Base-by-base conservation (phyloP, 192 early-diverging fungal genomes). In the Rhizophlyctis rosea region DNA sequence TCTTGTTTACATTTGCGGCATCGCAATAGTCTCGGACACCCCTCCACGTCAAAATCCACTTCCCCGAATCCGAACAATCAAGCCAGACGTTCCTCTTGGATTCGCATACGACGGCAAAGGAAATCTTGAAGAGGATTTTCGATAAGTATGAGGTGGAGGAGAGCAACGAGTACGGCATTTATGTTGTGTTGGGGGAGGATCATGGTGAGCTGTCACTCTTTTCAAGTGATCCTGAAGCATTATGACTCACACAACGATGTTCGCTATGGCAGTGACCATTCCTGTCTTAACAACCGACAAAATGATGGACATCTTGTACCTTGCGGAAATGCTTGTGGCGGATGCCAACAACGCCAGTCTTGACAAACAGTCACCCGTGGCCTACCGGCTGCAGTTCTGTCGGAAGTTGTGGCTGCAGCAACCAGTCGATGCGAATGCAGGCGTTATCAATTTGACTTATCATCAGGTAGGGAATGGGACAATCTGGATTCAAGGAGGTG, bases 111-210 rank as follows among this genome's bases (percentile, higher is more conserved):
- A 44, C 39, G 39, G 39, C 39, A 18, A 44, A 44, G 18, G 39
- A 44, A 13, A 44, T 44, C 7, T 18, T 44, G 39, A 44, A 44
- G 18, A 7, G 39, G 9, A 18, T 44, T 44, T 44, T 44, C 39
- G 39, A 44, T 18, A 44, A 44, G 39, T 18, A 13, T 18, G 39
- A 18, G 9, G 39, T 44, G 18, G 39, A 44, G 39, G 39, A 44
- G 39, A 44, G 39, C 39, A 44, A 44, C 39, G 39, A 44, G 18
- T 44, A 44, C 39, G 39, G 39, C 39, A 7, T 44, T 44, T 44
- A 44, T 44, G 39, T 44, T 7, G 39, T 44, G 9, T 18, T 44
- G 9, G 39, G 39, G 9, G 39, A 44, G 9, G 39, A 44, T 44
- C 39, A 44, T 44, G 39, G 39, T 44, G 18, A 44, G 7, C 9